These are phyloP conservation scores for Aspergillus nomiae DNA, from an alignment of 2,329 filamentous ascomycete genomes.

Conservation along the genomic window DNA sequence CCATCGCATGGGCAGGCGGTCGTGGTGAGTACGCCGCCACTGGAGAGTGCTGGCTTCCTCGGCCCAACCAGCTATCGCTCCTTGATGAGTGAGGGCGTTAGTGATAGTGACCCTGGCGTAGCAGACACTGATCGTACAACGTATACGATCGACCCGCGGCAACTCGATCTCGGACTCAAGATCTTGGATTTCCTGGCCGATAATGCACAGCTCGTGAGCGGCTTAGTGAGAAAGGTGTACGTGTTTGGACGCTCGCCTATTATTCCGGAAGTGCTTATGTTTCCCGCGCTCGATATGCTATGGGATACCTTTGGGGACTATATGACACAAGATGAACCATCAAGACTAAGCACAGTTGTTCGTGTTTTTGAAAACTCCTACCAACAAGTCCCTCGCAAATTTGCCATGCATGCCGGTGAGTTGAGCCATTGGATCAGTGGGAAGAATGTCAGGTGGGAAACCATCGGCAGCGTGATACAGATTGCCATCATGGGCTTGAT, in stretches of 20 bases:
- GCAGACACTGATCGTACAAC: neutral
- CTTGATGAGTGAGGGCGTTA: neutral
- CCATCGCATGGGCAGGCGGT: neutral
- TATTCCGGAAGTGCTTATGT: constrained; percentile 1
- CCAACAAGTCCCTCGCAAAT: neutral
- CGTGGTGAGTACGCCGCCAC: neutral
- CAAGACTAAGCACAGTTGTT: neutral
- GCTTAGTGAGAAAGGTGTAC: neutral
- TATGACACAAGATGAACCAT: neutral
- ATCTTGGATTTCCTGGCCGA: neutral
- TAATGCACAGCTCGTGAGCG: neutral
- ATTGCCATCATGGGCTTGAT: neutral
- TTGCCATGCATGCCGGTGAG: neutral
- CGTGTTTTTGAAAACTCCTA: neutral
- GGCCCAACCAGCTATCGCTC: constrained; percentile 6
- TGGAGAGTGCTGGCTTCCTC: constrained; percentile 5
- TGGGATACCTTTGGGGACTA: neutral
- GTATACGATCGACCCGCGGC: neutral
- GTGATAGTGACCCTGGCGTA: neutral
- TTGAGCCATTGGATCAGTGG: neutral
- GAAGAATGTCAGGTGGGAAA: neutral
- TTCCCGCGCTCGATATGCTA: neutral
- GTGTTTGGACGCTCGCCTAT: neutral
- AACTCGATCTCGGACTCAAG: neutral
- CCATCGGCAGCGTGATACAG: neutral